Base-by-base conservation (phyloP, 495 filamentous ascomycete species). In the Xylaria castorea region DNA sequence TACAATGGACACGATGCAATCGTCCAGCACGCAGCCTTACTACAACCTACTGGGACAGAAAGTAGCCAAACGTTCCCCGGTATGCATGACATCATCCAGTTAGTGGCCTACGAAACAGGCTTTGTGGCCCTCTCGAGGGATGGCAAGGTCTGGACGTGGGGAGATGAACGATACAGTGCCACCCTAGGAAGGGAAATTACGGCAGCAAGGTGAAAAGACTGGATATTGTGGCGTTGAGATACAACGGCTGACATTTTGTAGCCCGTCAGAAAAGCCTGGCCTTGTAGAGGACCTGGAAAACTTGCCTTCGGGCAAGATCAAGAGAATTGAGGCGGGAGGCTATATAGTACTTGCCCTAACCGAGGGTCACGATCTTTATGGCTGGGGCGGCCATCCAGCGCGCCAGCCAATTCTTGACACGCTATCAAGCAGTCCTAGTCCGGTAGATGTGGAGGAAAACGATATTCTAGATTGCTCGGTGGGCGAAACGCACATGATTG, bases 331-430 rank as follows among this genome's bases (percentile, higher is more conserved):
- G 8, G 78, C 81, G 1, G 85, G 86, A 22, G 89, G 89, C 3
- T 92, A 86, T 78, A 62, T 87, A 1, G 80, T 85, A 0, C 89
- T 87, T 0, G 91, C 90, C 0, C 68, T 93, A 20, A 90, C 87
- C 0, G 74, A 78, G 2, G 87, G 88, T 3, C 77, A 83, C 53
- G 90, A 91, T 75, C 77, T 92, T 5, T 93, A 92, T 77, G 71
- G 87, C 53, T 93, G 92, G 92, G 90, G 91, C 61, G 79, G 83
- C 4, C 72, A 79, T 51, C 76, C 76, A 42, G 77, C 71, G 0
- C 70, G 67, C 36, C 34, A 32, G 38, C 65, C 74, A 44, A 44
- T 77, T 27, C 61, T 78, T 2, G 74, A 76, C 48, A 74, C 57
- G 8, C 51, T 83, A 58, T 76, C 77, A 30, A 73, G 71, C 61